Base-by-base conservation (phyloP, 805 yeast genomes). In the Metschnikowia gruessii region DNA sequence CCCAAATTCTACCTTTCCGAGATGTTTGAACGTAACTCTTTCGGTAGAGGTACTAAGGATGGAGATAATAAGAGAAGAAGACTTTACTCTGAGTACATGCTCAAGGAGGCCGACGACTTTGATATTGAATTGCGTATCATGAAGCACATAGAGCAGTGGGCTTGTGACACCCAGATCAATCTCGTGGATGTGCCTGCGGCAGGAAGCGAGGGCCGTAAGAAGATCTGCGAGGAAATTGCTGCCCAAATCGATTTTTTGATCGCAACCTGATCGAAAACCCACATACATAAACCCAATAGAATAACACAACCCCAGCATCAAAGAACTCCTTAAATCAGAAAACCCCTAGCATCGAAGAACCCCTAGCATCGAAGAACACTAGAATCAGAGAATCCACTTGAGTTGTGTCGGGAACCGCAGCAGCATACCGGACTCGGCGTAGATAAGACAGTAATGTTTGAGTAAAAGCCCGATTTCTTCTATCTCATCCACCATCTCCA, bases 401-500 rank as follows among this genome's bases (percentile, higher is more conserved):
- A 45, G 26, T 4, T 28, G 21, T 1, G 1, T 2, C 2, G 40
- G 36, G 32, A 50, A 43, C 31, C 16, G 15, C 50, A 48, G 52
- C 33, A 2, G 13, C 34, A 41, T 37, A 3, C 46, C 51, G 19
- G 30, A 22, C 31, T 50, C 57, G 1, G 56, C 59, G 26, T 49
- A 53, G 18, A 55, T 45, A 33, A 80, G 61, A 37, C 82, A 72
- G 56, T 86, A 86, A 61, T 86, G 95, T 30, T 68, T 65, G 49
- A 83, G 75, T 38, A 86, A 68, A 33, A 86, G 65, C 43, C 70
- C 63, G 59, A 86, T 73, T 56, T 86, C 95, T 62, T 86, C 95
- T 4, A 83, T 62, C 61, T 86, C 95, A 61, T 86, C 95, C 17
- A 87, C 69, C 53, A 85, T 65, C 61, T 87, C 94, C 32, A 86